Percentiles rank a stretch among this genome's conserved stretches.
Conservation (phyloP, 495 filamentous ascomycete genomes). For the Cudoniella acicularis region DNA sequence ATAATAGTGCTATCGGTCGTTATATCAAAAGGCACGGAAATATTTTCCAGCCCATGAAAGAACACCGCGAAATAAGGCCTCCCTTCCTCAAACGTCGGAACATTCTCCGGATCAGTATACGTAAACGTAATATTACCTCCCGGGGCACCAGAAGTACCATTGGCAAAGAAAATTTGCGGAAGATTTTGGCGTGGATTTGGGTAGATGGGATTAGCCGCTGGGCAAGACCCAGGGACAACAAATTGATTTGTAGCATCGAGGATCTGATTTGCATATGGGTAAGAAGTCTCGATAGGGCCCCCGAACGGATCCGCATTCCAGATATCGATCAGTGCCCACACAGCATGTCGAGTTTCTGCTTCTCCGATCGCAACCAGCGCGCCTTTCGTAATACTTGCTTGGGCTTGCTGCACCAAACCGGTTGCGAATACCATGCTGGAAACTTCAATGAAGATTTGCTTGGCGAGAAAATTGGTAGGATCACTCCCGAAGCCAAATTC, state of each 20-base stretch:
- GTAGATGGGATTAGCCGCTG: conserved; percentile 42
- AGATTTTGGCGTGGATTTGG: conserved; percentile 41
- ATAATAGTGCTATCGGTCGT: conserved; percentile 35
- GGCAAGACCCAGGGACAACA: conserved; percentile 44
- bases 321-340: conserved; percentile 47
- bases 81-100: conserved; percentile 31
- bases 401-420: conserved; percentile 41
- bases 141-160: background rate
- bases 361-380: conserved; percentile 47
- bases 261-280: conserved; percentile 51
- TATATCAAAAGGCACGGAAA: conserved; percentile 40
- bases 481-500: conserved; percentile 33
- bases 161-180: conserved; percentile 32
- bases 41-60: conserved; percentile 42
- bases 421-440: conserved; percentile 51
- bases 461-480: conserved; percentile 37
- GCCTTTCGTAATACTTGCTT: conserved; percentile 31
- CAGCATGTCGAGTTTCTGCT: conserved; percentile 45
- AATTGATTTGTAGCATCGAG: conserved; percentile 45
- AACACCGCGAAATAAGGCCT: conserved; percentile 47
- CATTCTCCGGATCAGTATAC: conserved; percentile 23
- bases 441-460: conserved; percentile 44
- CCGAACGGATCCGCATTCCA: conserved; percentile 46
- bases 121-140: conserved; percentile 8
- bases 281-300: conserved; percentile 44